These are phyloP conservation scores for Poa annua DNA, from an alignment of 176 grass and related monocot species.

Conservation along the genomic window DNA sequence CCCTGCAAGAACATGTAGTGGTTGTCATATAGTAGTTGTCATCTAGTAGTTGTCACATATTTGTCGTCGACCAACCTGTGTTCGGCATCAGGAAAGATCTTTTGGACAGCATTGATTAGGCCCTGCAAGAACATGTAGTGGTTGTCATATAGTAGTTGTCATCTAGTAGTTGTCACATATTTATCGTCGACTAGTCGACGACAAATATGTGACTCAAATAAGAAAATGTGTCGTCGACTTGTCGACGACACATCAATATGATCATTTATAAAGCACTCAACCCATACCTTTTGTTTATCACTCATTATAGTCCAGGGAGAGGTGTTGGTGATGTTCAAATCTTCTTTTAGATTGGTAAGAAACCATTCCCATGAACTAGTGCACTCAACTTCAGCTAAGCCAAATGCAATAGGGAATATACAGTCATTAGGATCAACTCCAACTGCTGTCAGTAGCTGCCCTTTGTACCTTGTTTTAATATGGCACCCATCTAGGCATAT, in stretches of 20 bases:
- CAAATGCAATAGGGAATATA: neutral
- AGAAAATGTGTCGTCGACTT: no score
- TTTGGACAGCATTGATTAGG: neutral
- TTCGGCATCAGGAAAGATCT: neutral
- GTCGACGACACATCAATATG: no score
- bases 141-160: no score
- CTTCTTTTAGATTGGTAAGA: neutral
- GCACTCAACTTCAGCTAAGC: neutral
- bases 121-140: neutral
- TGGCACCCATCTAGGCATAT: neutral
- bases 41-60: no score
- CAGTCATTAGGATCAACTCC: neutral
- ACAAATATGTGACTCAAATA: no score
- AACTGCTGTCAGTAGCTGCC: neutral
- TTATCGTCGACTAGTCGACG: no score
- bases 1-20: neutral
- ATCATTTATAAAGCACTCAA: no score
- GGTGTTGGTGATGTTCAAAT: neutral
- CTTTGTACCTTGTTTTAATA: neutral
- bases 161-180: no score
- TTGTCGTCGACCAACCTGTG: neutral
- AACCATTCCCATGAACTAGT: neutral
- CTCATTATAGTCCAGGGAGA: no score
- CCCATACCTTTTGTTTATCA: neutral
- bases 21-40: no score